A percentile compares a stretch with the other conserved stretches of the same genome.
These are phyloP conservation scores for Pseudocercospora fijiensis DNA, from an alignment of 2,329 filamentous ascomycete genomes.

Conservation along the genomic window DNA sequence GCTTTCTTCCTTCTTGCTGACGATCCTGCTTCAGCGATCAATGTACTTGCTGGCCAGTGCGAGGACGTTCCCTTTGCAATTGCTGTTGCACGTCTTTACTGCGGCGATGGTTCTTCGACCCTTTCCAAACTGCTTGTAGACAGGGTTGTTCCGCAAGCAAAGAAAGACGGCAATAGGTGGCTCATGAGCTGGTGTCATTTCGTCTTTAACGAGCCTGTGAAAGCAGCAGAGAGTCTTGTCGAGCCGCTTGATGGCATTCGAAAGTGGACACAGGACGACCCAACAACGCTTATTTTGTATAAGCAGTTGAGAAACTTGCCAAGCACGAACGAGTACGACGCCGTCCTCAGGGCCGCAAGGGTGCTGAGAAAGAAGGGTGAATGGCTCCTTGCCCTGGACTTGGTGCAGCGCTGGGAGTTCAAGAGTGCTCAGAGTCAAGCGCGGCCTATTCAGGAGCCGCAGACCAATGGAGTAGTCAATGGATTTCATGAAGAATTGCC, in stretches of 20 bases:
- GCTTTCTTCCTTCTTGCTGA: constrained; percentile 93
- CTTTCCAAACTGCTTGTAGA: constrained; percentile 73
- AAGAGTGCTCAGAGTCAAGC: constrained; percentile 41
- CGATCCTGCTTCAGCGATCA: constrained; percentile 78
- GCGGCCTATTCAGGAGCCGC: not conserved
- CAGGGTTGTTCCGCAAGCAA: constrained; percentile 73
- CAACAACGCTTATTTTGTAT: constrained; percentile 83
- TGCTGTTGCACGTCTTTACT: constrained; percentile 81
- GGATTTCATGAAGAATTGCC: constrained; percentile 23
- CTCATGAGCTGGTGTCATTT: constrained; percentile 94
- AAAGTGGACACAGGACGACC: constrained; percentile 74
- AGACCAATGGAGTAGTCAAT: constrained; percentile 18
- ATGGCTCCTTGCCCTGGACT: constrained; percentile 80
- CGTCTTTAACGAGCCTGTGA: constrained; percentile 78
- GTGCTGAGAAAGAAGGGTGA: constrained; percentile 56
- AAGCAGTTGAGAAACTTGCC: constrained; percentile 75
- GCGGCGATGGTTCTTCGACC: constrained; percentile 76
- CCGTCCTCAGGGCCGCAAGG: constrained; percentile 79
- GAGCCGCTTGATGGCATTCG: constrained; percentile 70
- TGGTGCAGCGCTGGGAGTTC: constrained; percentile 84
- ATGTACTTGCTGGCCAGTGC: constrained; percentile 81
- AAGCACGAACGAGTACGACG: constrained; percentile 48
- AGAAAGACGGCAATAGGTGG: constrained; percentile 84
- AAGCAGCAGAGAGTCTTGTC: constrained; percentile 76
- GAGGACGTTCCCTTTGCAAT: constrained; percentile 88